A percentile compares a stretch with the other conserved stretches of the same genome.
Evolutionary conservation across 345 rosid genomes (phyloP).

Genomic region (Populus simonii): DNA sequence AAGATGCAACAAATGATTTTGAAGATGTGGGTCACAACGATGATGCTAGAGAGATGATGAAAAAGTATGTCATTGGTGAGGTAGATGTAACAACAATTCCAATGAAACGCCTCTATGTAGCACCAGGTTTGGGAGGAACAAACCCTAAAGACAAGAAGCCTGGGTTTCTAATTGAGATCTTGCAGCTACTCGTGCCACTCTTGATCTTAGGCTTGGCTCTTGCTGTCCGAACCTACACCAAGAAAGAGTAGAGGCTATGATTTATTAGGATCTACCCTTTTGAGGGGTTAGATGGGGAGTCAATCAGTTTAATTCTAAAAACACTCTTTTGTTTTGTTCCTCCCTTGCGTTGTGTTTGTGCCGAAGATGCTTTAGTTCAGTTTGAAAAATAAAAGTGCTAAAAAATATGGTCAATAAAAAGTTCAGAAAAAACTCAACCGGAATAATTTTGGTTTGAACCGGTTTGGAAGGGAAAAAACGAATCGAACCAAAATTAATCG

Average conservation of each 20-base stretch:
- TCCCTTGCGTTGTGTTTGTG: neutral
- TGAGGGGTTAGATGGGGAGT: constrained; percentile 8
- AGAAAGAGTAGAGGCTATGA: constrained; percentile 57
- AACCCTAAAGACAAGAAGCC: constrained; percentile 60
- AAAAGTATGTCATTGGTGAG: constrained; percentile 66
- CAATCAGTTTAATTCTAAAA: neutral
- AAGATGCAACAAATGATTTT: constrained; percentile 86
- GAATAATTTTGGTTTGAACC: too few relatives aligned
- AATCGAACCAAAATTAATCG: too few relatives aligned
- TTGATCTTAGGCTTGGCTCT: constrained; percentile 78
- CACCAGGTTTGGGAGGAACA: constrained; percentile 42
- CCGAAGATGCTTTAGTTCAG: neutral
- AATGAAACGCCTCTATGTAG: constrained; percentile 44
- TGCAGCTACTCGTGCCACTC: constrained; percentile 85
- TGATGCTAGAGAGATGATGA: constrained; percentile 74
- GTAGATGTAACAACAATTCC: constrained; percentile 62
- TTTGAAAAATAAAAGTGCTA: too few relatives aligned
- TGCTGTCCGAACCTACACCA: constrained; percentile 66
- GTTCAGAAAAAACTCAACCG: too few relatives aligned
- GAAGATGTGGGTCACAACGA: constrained; percentile 99
- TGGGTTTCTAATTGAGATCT: constrained; percentile 62
- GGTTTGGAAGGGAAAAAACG: too few relatives aligned
- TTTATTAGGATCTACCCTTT: constrained; percentile 1
- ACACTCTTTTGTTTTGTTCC: neutral
- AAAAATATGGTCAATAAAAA: too few relatives aligned